Percentiles rank a stretch among this genome's conserved stretches.
Evolutionary conservation across 1,139 yeast genomes (phyloP).

Genomic region (Pneumocystis carinii): DNA sequence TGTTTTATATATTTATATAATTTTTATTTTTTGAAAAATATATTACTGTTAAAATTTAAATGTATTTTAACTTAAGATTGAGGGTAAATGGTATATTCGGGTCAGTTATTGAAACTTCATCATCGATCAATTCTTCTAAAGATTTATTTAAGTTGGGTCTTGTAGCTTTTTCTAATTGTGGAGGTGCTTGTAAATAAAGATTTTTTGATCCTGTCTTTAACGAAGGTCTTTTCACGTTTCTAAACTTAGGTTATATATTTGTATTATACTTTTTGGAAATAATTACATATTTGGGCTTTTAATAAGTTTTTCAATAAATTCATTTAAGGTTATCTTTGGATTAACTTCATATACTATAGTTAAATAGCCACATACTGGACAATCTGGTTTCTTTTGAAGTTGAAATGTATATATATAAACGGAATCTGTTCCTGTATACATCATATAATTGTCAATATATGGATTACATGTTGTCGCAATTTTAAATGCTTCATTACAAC

Average conservation of each 20-base stretch:
- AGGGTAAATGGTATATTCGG: conserved; percentile 37
- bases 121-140: conserved; percentile 32
- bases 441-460: conserved; percentile 63
- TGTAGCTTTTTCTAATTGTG: conserved; percentile 36
- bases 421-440: conserved; percentile 69
- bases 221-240: conserved; percentile 38
- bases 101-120: conserved; percentile 46
- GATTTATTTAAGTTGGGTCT: conserved; percentile 31
- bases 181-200: conserved; percentile 41
- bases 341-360: conserved; percentile 22
- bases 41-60: background rate
- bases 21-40: background rate
- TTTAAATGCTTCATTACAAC: conserved; percentile 79
- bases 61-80: conserved; percentile 16
- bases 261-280: background rate
- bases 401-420: conserved; percentile 60
- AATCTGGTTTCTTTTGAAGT: conserved; percentile 43
- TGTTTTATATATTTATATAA: background rate
- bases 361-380: conserved; percentile 59
- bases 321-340: conserved; percentile 34
- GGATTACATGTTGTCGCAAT: conserved; percentile 57
- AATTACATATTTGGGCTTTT: conserved; percentile 21
- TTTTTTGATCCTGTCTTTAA: conserved; percentile 31
- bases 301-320: conserved; percentile 32
- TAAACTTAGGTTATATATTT: conserved; percentile 22